Conservation (phyloP, 306 rosid genomes). For the Lathyrus aphaca region DNA sequence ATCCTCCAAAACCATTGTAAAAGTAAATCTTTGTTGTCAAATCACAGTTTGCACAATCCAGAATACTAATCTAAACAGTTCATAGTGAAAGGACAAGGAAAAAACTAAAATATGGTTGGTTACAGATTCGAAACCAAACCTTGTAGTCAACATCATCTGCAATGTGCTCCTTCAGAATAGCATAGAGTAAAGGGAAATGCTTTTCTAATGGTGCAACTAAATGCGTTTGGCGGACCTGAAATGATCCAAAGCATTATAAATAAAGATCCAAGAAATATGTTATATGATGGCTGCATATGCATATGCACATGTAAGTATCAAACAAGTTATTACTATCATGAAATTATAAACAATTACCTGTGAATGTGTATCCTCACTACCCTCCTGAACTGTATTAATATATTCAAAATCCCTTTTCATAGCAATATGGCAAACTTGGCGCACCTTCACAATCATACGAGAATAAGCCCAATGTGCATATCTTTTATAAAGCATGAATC, state of each 20-base stretch:
- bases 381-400: conserved; percentile 84
- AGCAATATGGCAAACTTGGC: conserved; percentile 89
- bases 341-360: conserved; percentile 55
- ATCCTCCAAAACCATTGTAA: conserved; percentile 24
- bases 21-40: conserved; percentile 14
- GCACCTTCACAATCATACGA: conserved; percentile 64
- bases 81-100: not conserved
- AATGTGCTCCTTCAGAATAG: conserved; percentile 82
- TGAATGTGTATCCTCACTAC: conserved; percentile 88
- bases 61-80: conserved; percentile 3
- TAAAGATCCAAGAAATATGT: conserved; percentile 1
- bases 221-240: conserved; percentile 85
- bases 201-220: conserved; percentile 81
- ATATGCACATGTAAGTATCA: conserved; percentile 10
- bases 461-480: conserved; percentile 2
- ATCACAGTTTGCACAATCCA: conserved; percentile 26
- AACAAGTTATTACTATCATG: not conserved
- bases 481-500: conserved; percentile 20
- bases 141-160: conserved; percentile 90
- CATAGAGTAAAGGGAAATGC: conserved; percentile 72
- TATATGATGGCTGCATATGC: conserved; percentile 1
- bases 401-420: conserved; percentile 89
- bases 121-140: conserved; percentile 53
- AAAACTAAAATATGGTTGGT: conserved; percentile 13
- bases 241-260: conserved; percentile 43